These are phyloP conservation scores for Kandelia obovata DNA, from an alignment of 345 rosid species.

Conservation along the genomic window DNA sequence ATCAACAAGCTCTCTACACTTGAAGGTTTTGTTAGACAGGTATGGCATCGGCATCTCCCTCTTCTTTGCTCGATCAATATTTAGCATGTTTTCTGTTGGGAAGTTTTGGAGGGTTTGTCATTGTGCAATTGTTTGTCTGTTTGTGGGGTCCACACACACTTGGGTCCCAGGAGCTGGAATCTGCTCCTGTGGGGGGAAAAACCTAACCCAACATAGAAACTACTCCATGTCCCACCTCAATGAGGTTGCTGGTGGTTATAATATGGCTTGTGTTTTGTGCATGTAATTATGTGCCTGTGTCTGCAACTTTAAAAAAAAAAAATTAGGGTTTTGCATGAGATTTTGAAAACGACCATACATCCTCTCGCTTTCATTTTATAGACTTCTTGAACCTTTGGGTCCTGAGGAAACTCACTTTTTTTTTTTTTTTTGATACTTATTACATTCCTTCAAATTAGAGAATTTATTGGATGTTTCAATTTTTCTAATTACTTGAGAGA, in stretches of 20 bases:
- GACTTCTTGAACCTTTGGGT: no score
- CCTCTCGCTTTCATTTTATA: no score
- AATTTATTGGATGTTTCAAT: no score
- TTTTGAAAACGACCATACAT: not conserved
- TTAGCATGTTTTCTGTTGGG: not conserved
- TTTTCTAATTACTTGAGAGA: no score
- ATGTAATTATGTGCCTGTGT: not conserved
- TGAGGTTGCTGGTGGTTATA: conserved; percentile 16
- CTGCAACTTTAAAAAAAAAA: no score
- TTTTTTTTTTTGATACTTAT: no score
- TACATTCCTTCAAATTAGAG: no score
- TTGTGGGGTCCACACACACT: no score
- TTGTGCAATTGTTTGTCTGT: no score
- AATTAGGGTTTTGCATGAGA: conserved; percentile 3
- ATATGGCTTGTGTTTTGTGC: not conserved
- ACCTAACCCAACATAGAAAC: conserved; percentile 36
- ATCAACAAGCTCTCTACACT: conserved; percentile 94
- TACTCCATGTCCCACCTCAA: conserved; percentile 25
- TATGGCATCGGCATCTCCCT: conserved; percentile 16
- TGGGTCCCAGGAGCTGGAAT: conserved; percentile 22
- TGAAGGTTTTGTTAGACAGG: conserved; percentile 94
- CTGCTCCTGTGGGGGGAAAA: conserved; percentile 27
- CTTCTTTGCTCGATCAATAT: not conserved
- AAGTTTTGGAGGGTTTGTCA: no score
- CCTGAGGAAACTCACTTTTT: no score